Evolutionary conservation across 805 yeast genomes (phyloP).

Genomic region (Candida berthetii): DNA sequence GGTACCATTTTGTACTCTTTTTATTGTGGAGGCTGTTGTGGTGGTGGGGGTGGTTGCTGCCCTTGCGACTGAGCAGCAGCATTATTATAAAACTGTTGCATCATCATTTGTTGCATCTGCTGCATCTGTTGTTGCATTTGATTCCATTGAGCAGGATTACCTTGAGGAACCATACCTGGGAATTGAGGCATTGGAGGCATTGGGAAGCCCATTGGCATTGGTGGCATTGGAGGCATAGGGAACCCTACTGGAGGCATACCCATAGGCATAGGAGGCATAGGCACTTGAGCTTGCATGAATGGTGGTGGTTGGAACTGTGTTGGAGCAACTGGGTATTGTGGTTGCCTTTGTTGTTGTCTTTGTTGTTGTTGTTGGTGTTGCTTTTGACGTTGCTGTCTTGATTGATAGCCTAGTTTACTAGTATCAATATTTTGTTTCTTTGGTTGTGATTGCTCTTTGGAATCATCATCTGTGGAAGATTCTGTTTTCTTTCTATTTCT

Average conservation of each 20-base stretch:
- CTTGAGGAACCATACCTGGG: not conserved
- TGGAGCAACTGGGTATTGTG: slow-evolving; percentile 6
- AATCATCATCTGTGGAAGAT: slow-evolving; percentile 7
- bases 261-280: slow-evolving; percentile 13
- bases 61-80: no score
- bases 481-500: slow-evolving; percentile 22
- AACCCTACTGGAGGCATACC: slow-evolving; percentile 6
- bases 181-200: slow-evolving; percentile 25
- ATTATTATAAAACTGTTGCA: slow-evolving; percentile 16
- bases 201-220: slow-evolving; percentile 8
- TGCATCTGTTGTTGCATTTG: slow-evolving; percentile 11
- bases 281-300: slow-evolving; percentile 8
- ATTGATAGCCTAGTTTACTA: slow-evolving; percentile 5
- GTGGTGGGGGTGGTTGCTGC: not conserved
- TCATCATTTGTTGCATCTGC: slow-evolving; percentile 20
- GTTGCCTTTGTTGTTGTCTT: slow-evolving; percentile 14
- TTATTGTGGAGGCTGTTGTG: not conserved
- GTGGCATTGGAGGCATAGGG: slow-evolving; percentile 5
- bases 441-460: not conserved
- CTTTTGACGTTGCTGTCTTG: slow-evolving; percentile 20
- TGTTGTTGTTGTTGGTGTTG: slow-evolving; percentile 9
- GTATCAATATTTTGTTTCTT: not conserved
- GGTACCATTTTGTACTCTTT: no score
- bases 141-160: not conserved
- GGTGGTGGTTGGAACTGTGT: slow-evolving; percentile 8